Evolutionary conservation across 805 yeast species (phyloP).

Genomic region (Candida tammaniensis): DNA sequence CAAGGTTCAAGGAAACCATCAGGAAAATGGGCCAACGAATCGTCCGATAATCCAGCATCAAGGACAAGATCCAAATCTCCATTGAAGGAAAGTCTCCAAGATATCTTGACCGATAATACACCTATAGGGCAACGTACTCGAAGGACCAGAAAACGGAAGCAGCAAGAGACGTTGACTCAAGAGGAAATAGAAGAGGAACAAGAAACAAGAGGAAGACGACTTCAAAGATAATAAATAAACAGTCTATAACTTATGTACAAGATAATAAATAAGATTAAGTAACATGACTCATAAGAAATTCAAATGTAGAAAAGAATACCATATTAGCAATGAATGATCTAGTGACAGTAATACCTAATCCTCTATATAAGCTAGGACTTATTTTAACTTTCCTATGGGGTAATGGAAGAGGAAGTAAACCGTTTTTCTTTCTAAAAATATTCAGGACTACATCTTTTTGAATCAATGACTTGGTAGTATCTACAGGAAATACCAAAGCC

Average conservation of each 20-base stretch:
- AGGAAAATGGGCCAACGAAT: constrained; percentile 2
- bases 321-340: constrained; percentile 72
- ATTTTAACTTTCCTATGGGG: constrained; percentile 28
- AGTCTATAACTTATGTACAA: constrained; percentile 5
- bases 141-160: constrained; percentile 8
- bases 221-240: constrained; percentile 9
- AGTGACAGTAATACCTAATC: constrained; percentile 70
- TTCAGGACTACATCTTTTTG: constrained; percentile 74
- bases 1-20: constrained; percentile 2
- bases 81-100: constrained; percentile 22
- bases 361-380: constrained; percentile 60
- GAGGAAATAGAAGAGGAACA: constrained; percentile 8
- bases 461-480: constrained; percentile 71
- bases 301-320: constrained; percentile 73
- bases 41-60: constrained; percentile 24
- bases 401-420: constrained; percentile 41
- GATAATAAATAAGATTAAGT: constrained; percentile 20
- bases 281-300: constrained; percentile 59
- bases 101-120: constrained; percentile 15
- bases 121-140: constrained; percentile 11
- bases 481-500: constrained; percentile 75
- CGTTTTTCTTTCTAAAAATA: constrained; percentile 51
- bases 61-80: constrained; percentile 38
- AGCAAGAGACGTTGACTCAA: neutral
- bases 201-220: constrained; percentile 16